Percentiles rank a stretch among this genome's conserved stretches.
phyloP scores from a whole-genome alignment of 2,329 filamentous ascomycete species.

The Colletotrichum gloeosporioides region DNA sequence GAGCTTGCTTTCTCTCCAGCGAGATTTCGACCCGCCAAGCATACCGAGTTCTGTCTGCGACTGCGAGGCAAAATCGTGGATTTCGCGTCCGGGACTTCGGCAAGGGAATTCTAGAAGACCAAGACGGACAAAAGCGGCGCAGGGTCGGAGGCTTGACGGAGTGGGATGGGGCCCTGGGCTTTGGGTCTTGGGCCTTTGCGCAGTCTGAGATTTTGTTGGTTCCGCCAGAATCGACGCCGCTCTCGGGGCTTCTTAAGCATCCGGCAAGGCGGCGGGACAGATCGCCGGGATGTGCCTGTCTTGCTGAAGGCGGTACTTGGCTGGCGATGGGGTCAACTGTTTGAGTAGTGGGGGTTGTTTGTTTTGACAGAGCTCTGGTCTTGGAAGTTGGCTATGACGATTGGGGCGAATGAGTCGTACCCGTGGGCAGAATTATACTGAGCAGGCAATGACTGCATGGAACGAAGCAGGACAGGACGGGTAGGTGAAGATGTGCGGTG shows the following conservation, averaged over 20 bases:
- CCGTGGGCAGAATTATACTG: not conserved
- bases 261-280: not conserved
- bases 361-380: not conserved
- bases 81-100: not conserved
- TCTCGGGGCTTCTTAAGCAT: conserved; percentile 3
- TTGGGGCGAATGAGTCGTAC: conserved; percentile 2
- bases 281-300: conserved; percentile 4
- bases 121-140: not conserved
- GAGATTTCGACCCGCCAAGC: not conserved
- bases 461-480: not conserved
- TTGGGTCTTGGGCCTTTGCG: not conserved
- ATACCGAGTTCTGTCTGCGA: not conserved
- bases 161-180: not conserved
- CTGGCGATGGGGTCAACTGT: not conserved
- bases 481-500: not conserved
- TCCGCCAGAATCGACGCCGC: not conserved
- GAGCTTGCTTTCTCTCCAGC: not conserved
- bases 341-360: not conserved
- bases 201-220: not conserved
- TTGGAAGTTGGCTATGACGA: not conserved
- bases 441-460: not conserved
- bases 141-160: not conserved
- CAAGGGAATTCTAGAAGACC: not conserved
- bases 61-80: not conserved
- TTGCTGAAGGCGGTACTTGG: not conserved